These are phyloP conservation scores for Cantharellus anzutake DNA, from an alignment of 768 basidiomycete species.

Conservation along the genomic window DNA sequence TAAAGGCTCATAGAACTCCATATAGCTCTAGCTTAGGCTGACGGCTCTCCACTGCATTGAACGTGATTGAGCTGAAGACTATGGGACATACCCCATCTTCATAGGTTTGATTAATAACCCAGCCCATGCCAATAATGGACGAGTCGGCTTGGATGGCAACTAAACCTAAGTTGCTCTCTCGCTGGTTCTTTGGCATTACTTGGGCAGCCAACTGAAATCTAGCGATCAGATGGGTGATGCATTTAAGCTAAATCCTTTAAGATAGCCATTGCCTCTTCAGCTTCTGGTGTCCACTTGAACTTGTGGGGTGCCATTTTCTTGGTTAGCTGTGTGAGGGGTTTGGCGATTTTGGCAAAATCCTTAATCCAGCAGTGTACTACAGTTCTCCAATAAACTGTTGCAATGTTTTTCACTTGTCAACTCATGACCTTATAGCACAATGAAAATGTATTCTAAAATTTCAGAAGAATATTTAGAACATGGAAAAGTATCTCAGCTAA, in stretches of 20 bases:
- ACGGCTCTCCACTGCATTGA: constrained; percentile 11
- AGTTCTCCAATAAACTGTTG: too few species aligned
- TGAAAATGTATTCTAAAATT: too few species aligned
- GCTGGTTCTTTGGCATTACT: not conserved
- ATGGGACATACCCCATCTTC: constrained; percentile 12
- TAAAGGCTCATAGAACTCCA: constrained; percentile 17
- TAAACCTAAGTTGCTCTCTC: not conserved
- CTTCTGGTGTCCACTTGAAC: not conserved
- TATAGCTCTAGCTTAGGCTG: constrained; percentile 11
- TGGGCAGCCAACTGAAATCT: not conserved
- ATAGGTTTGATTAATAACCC: constrained; percentile 20
- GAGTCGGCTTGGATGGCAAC: constrained; percentile 22
- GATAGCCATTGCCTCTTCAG: not conserved
- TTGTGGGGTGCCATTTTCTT: not conserved
- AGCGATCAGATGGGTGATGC: not conserved
- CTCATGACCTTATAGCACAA: too few species aligned
- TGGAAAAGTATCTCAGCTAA: too few species aligned
- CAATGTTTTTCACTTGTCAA: too few species aligned
- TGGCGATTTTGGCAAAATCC: not conserved
- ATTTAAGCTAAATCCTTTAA: not conserved
- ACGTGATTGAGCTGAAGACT: constrained; percentile 19
- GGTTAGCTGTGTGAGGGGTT: not conserved
- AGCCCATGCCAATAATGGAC: constrained; percentile 19
- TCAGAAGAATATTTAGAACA: too few species aligned
- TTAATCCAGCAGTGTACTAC: constrained; percentile 9